Evolutionary conservation across 2,329 filamentous ascomycete species (phyloP), one percentile per base, ranked within the genome.

Genomic region (Fusarium succisae): DNA sequence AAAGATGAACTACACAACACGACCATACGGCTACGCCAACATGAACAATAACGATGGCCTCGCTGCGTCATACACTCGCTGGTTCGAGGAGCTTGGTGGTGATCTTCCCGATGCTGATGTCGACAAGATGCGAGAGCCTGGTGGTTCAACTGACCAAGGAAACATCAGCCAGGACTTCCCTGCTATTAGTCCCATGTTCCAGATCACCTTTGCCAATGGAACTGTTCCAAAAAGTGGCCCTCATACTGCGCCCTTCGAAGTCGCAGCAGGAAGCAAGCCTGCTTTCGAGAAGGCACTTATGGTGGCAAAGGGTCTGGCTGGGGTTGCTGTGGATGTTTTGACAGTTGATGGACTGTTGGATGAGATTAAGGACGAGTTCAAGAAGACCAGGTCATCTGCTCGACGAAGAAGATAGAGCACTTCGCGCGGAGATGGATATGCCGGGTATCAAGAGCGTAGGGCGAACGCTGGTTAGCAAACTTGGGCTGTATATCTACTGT

Each of bases 211-310:
- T 43, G 76, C 72, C 22, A 76, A 80, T 30, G 78, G 77, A 3
- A 76, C 35, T 18, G 68, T 64, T 2, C 76, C 76, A 2, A 37
- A 68, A 18, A 63, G 56, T 13, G 85, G 86, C 0, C 88, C 88
- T 24, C 89, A 89, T 67, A 91, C 84, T 13, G 84, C 86, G 0
- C 84, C 86, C 0, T 91, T 89, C 72, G 86, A 87, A 14, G 79
- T 81, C 7, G 86, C 87, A 0, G 84, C 87, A 1, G 87, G 87
- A 8, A 89, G 85, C 0, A 81, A 80, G 30, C 82, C 82, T 22
- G 85, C 86, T 0, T 88, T 88, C 63, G 78, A 84, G 35, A 82
- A 84, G 50, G 82, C 86, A 1, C 73, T 88, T 30, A 81, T 83
- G 57, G 86, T 85, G 2, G 86, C 83, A 0, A 88, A 88, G 72